These are phyloP conservation scores for Aspergillus bridgeri DNA, from an alignment of 495 filamentous ascomycete species.

Conservation along the genomic window DNA sequence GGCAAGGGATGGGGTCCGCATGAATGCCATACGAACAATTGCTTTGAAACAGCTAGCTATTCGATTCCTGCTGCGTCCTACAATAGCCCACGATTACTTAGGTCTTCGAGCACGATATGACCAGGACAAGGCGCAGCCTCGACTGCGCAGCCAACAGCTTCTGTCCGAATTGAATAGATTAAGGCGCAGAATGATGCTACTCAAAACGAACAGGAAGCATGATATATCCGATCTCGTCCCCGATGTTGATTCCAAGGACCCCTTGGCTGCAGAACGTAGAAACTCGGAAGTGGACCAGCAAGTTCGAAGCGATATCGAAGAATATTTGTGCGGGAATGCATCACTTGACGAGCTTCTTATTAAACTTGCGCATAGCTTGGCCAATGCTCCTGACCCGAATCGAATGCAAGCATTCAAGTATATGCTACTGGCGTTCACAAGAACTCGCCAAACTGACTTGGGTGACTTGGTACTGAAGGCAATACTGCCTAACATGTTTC, in stretches of 20 bases:
- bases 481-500: slow-evolving; percentile 39
- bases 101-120: slow-evolving; percentile 37
- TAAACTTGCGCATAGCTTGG: slow-evolving; percentile 34
- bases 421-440: slow-evolving; percentile 39
- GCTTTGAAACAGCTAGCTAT: slow-evolving; percentile 44
- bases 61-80: slow-evolving; percentile 37
- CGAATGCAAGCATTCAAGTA: slow-evolving; percentile 28
- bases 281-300: slow-evolving; percentile 24
- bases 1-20: slow-evolving; percentile 26
- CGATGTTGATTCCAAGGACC: slow-evolving; percentile 14
- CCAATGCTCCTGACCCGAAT: slow-evolving; percentile 36
- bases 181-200: slow-evolving; percentile 27
- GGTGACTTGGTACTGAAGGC: slow-evolving; percentile 37
- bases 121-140: slow-evolving; percentile 24
- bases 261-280: slow-evolving; percentile 13
- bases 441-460: slow-evolving; percentile 41
- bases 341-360: slow-evolving; percentile 37
- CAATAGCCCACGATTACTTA: slow-evolving; percentile 38
- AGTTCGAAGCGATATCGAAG: slow-evolving; percentile 29
- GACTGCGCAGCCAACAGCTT: slow-evolving; percentile 30
- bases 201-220: slow-evolving; percentile 21
- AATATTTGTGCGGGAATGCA: slow-evolving; percentile 30
- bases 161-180: slow-evolving; percentile 31
- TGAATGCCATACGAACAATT: slow-evolving; percentile 41
- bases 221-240: slow-evolving; percentile 29